Evolutionary conservation across 2,329 filamentous ascomycete species (phyloP).

Genomic region (Diaporthe australafricana): DNA sequence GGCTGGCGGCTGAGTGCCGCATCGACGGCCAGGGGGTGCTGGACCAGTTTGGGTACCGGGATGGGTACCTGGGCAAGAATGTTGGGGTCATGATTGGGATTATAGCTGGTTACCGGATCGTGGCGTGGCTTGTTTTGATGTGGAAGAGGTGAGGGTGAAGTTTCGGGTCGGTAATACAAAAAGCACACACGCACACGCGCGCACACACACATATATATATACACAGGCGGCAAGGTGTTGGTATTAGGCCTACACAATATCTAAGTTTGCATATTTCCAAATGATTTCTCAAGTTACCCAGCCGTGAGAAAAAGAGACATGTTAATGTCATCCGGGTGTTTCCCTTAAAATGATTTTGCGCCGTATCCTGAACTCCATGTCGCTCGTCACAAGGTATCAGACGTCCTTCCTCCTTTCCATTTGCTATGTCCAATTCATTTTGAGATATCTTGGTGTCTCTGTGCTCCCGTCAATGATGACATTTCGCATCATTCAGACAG

Average conservation of each 20-base stretch:
- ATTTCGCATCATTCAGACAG: too few relatives aligned
- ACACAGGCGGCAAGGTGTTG: too few relatives aligned
- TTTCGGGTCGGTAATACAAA: not conserved
- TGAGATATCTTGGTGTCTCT: not conserved
- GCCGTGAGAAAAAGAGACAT: not conserved
- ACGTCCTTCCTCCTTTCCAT: not conserved
- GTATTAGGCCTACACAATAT: slow-evolving; percentile 13
- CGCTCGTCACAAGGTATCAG: not conserved
- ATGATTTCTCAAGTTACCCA: not conserved
- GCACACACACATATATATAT: too few relatives aligned
- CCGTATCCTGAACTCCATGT: slow-evolving; percentile 24
- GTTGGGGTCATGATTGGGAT: slow-evolving; percentile 84
- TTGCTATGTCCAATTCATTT: not conserved
- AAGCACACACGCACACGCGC: too few relatives aligned
- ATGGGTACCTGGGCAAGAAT: slow-evolving; percentile 73
- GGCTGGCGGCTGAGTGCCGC: slow-evolving; percentile 71
- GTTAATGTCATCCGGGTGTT: not conserved
- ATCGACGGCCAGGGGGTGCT: slow-evolving; percentile 80
- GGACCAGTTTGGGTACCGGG: slow-evolving; percentile 75
- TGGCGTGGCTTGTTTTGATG: slow-evolving; percentile 73
- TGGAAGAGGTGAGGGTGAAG: slow-evolving; percentile 43
- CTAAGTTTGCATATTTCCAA: not conserved
- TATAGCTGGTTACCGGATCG: slow-evolving; percentile 76
- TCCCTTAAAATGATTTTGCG: not conserved
- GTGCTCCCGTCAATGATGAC: not conserved